Evolutionary conservation across 2,329 filamentous ascomycete species (phyloP).

Genomic region (Ceratocystis harringtonii): DNA sequence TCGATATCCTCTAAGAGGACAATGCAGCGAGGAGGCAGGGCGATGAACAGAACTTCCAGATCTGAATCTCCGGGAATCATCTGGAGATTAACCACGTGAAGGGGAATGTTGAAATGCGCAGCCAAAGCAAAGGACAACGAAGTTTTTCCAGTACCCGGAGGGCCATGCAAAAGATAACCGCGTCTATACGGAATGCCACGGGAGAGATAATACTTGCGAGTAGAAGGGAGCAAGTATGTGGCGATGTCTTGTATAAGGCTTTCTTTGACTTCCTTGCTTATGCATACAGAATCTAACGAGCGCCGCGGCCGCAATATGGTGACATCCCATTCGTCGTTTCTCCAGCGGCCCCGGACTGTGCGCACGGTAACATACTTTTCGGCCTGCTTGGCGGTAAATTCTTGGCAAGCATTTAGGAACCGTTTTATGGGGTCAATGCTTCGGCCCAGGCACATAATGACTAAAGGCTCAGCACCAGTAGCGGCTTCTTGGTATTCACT

Average conservation of each 20-base stretch:
- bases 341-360: conserved; percentile 21
- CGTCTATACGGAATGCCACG: conserved; percentile 61
- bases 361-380: conserved; percentile 26
- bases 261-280: conserved; percentile 52
- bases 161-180: conserved; percentile 65
- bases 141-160: conserved; percentile 60
- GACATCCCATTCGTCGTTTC: conserved; percentile 24
- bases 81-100: conserved; percentile 45
- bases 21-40: conserved; percentile 19
- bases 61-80: conserved; percentile 42
- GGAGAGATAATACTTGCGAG: conserved; percentile 57
- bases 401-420: conserved; percentile 23
- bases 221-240: conserved; percentile 59
- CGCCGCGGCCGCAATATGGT: conserved; percentile 43
- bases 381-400: conserved; percentile 25
- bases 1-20: conserved; percentile 23
- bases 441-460: conserved; percentile 28
- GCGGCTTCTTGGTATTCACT: conserved; percentile 25
- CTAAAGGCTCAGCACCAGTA: conserved; percentile 26
- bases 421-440: conserved; percentile 23
- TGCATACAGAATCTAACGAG: conserved; percentile 60
- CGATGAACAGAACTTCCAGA: conserved; percentile 42
- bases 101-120: conserved; percentile 49
- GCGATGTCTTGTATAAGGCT: conserved; percentile 57
- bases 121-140: conserved; percentile 51